These are phyloP conservation scores for Mycena metata DNA, from an alignment of 768 basidiomycete genomes.

Conservation along the genomic window DNA sequence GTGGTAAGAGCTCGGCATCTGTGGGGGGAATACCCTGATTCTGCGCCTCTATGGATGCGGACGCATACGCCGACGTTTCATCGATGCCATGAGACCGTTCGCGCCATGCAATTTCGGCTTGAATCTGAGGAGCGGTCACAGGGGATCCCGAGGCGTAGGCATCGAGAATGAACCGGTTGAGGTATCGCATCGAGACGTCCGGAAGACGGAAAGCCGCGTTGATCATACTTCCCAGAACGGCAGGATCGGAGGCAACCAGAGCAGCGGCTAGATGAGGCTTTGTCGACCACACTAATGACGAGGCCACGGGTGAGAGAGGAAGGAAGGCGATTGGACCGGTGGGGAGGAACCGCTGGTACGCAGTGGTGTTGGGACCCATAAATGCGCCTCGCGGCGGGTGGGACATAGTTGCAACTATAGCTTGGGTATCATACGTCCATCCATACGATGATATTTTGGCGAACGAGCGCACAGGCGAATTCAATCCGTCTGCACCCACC, in stretches of 20 bases:
- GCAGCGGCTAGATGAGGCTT: slow-evolving; percentile 80
- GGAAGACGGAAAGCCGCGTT: slow-evolving; percentile 94
- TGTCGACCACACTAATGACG: slow-evolving; percentile 97
- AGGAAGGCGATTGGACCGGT: slow-evolving; percentile 97
- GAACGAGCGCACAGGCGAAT: slow-evolving; percentile 92
- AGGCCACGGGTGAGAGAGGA: slow-evolving; percentile 81
- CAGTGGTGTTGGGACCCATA: slow-evolving; percentile 79
- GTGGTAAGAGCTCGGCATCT: slow-evolving; percentile 78
- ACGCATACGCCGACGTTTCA: slow-evolving; percentile 72
- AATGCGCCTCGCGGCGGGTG: slow-evolving; percentile 77
- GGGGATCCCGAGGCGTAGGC: slow-evolving; percentile 59
- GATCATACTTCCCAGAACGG: slow-evolving; percentile 78
- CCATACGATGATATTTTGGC: slow-evolving; percentile 90
- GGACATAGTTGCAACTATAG: slow-evolving; percentile 88
- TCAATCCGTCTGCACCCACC: slow-evolving; percentile 97
- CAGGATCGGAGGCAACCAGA: slow-evolving; percentile 74
- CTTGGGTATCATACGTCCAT: slow-evolving; percentile 92
- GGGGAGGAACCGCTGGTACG: slow-evolving; percentile 94
- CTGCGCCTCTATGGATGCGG: slow-evolving; percentile 49
- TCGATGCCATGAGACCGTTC: slow-evolving; percentile 80
- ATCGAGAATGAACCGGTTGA: slow-evolving; percentile 73
- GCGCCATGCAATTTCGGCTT: slow-evolving; percentile 77
- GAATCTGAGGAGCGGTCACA: slow-evolving; percentile 64
- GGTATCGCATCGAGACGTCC: slow-evolving; percentile 75
- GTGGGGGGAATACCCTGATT: slow-evolving; percentile 68